Conservation (phyloP, 345 rosid species). For the Salix suchowensis region DNA sequence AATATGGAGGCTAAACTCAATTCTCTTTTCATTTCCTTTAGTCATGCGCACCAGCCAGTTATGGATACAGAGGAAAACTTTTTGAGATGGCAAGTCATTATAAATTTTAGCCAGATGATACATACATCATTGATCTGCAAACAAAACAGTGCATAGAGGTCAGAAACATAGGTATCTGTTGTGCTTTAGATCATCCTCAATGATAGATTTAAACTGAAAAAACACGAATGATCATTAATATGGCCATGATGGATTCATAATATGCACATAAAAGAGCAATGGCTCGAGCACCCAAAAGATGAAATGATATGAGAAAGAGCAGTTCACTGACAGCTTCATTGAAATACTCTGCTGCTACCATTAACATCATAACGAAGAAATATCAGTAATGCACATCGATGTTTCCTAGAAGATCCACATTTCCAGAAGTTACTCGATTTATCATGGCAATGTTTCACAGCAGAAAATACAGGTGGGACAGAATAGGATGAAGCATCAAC, state of each 20-base stretch:
- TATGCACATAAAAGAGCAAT: neutral
- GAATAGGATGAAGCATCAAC: neutral
- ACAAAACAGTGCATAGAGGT: constrained; percentile 7
- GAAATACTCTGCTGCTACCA: neutral
- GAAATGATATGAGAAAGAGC: too few relatives aligned
- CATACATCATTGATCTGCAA: constrained; percentile 37
- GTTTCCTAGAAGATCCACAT: neutral
- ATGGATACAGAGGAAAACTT: neutral
- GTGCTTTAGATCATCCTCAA: neutral
- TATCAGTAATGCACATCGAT: neutral
- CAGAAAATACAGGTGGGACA: neutral
- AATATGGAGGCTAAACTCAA: neutral
- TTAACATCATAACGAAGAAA: neutral
- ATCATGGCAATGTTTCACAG: neutral
- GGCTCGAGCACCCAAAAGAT: neutral
- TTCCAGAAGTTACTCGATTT: neutral
- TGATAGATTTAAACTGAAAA: neutral
- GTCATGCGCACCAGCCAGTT: constrained; percentile 9
- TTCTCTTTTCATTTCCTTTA: neutral
- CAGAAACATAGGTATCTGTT: constrained; percentile 2
- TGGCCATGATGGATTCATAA: neutral
- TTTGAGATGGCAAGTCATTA: too few relatives aligned
- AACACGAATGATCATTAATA: neutral
- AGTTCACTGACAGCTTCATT: neutral
- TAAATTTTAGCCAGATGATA: neutral